Percentiles rank a stretch among this genome's conserved stretches.
These are phyloP conservation scores for Phytophthora tubulina DNA, from an alignment of 352 stramenopile species.

Conservation along the genomic window DNA sequence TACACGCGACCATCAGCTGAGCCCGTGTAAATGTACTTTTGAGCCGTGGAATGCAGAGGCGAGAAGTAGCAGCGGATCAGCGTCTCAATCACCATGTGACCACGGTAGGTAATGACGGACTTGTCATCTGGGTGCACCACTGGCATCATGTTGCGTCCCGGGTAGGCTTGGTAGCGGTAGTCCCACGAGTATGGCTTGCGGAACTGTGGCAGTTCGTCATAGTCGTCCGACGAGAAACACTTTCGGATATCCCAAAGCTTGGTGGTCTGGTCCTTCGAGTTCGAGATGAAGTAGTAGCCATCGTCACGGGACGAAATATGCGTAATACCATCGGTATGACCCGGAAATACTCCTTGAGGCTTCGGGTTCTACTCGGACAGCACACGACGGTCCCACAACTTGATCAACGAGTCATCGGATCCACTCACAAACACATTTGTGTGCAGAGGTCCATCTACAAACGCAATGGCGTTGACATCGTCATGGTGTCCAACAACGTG, in stretches of 20 bases:
- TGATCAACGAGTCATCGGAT: constrained; percentile 86
- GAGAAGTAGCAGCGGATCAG: constrained; percentile 90
- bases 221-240: constrained; percentile 62
- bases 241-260: constrained; percentile 90
- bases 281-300: constrained; percentile 91
- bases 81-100: constrained; percentile 84
- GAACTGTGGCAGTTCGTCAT: constrained; percentile 55
- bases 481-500: constrained; percentile 79
- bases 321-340: constrained; percentile 86
- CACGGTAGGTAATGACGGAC: constrained; percentile 89
- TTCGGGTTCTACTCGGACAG: constrained; percentile 77
- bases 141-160: constrained; percentile 59
- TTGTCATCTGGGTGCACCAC: constrained; percentile 76
- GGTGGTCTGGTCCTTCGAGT: constrained; percentile 85
- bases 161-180: constrained; percentile 86
- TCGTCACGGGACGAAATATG: constrained; percentile 87
- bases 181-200: constrained; percentile 77
- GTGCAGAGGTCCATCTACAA: constrained; percentile 81
- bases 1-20: constrained; percentile 87
- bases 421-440: constrained; percentile 90
- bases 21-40: constrained; percentile 89
- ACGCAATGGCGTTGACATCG: constrained; percentile 88
- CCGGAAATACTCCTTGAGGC: constrained; percentile 82
- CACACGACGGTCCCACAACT: constrained; percentile 87
- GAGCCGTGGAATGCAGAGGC: constrained; percentile 84